Evolutionary conservation across 768 basidiomycete species (phyloP).

Genomic region (Harrya chromipes): DNA sequence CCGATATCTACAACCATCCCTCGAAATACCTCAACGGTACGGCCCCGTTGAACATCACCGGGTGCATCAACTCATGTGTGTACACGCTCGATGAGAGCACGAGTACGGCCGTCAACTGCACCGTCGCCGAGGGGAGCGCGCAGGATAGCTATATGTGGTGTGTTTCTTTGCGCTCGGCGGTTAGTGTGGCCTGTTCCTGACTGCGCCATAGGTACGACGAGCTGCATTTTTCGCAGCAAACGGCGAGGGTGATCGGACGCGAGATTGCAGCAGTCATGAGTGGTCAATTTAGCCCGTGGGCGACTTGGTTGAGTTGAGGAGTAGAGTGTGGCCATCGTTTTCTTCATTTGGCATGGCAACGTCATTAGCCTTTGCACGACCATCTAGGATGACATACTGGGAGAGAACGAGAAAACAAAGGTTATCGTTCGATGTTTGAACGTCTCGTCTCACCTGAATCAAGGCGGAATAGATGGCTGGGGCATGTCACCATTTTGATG

Average conservation of each 20-base stretch:
- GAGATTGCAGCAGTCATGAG: constrained; percentile 48
- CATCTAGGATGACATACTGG: no score
- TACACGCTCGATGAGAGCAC: constrained; percentile 26
- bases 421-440: no score
- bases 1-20: constrained; percentile 55
- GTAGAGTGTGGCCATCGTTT: neutral
- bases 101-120: constrained; percentile 32
- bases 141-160: constrained; percentile 62
- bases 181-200: no score
- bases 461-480: no score
- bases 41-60: constrained; percentile 56
- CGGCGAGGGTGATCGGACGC: constrained; percentile 49
- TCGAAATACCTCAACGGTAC: constrained; percentile 59
- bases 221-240: constrained; percentile 59
- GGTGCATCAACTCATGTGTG: constrained; percentile 48
- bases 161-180: constrained; percentile 10
- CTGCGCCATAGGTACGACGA: constrained; percentile 38
- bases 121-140: constrained; percentile 35
- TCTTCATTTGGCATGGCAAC: neutral
- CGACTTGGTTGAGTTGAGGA: constrained; percentile 47
- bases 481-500: no score
- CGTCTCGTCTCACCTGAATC: no score
- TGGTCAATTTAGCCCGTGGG: constrained; percentile 44
- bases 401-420: no score
- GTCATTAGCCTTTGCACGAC: neutral